phyloP scores from a whole-genome alignment of 805 yeast species.

The Kurtzmaniella cleridarum region DNA sequence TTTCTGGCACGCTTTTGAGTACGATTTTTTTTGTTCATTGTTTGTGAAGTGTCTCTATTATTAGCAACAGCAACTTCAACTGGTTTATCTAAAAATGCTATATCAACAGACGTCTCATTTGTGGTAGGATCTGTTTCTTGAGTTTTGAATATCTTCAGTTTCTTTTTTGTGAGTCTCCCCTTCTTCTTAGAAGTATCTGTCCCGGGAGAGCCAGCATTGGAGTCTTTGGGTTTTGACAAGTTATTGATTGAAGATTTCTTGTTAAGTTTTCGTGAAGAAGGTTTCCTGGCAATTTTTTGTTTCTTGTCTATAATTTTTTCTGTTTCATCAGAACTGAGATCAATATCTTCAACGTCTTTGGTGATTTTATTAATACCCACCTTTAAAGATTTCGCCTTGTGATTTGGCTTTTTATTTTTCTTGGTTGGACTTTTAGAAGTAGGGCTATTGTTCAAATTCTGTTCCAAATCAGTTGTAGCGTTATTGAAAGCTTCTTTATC shows the following conservation, averaged over 20 bases:
- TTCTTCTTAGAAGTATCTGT: too few relatives aligned
- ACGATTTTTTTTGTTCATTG: neutral
- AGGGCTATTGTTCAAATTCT: neutral
- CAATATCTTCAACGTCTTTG: slow-evolving; percentile 20
- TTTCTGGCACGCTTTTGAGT: too few relatives aligned
- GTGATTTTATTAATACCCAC: slow-evolving; percentile 20
- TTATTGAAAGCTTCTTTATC: neutral
- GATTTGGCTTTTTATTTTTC: neutral
- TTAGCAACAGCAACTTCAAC: neutral
- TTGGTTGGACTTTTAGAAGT: neutral
- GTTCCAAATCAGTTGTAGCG: neutral
- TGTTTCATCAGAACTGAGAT: slow-evolving; percentile 21
- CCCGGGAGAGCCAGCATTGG: too few relatives aligned
- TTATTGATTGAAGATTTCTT: too few relatives aligned
- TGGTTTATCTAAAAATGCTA: neutral
- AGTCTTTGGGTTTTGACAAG: too few relatives aligned
- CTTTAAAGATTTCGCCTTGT: slow-evolving; percentile 7
- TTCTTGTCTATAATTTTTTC: slow-evolving; percentile 9
- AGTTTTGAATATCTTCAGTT: too few relatives aligned
- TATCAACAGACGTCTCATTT: too few relatives aligned
- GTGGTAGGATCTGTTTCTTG: too few relatives aligned
- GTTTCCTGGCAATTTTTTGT: neutral
- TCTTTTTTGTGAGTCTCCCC: too few relatives aligned
- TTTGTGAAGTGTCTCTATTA: neutral
- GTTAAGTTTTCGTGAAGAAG: neutral